These are phyloP conservation scores for Saposhnikovia divaricata DNA, from an alignment of 129 eudicot species.

Conservation along the genomic window DNA sequence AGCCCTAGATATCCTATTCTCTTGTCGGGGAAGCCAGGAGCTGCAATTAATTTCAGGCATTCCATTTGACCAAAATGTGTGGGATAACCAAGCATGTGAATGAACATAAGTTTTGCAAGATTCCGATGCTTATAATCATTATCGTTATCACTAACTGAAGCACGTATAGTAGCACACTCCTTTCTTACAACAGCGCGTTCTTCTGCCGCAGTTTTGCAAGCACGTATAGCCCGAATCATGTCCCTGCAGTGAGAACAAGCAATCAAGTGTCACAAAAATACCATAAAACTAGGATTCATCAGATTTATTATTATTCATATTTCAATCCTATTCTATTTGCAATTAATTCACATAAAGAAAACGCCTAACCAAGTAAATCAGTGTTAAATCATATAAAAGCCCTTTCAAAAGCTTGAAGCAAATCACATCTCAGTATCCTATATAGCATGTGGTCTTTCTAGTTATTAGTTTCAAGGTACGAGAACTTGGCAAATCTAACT, in stretches of 20 bases:
- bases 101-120: constrained; percentile 99
- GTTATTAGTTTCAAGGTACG: neutral
- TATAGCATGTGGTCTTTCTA: neutral
- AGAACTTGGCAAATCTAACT: neutral
- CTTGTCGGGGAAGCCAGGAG: constrained; percentile 99
- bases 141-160: constrained; percentile 90
- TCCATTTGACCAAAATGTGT: constrained; percentile 99
- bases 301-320: neutral
- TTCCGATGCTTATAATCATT: constrained; percentile 88
- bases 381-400: neutral
- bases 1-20: constrained; percentile 99
- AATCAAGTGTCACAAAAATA: neutral
- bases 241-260: constrained; percentile 49
- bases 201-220: constrained; percentile 99
- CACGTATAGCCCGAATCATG: constrained; percentile 98
- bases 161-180: constrained; percentile 97
- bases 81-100: constrained; percentile 99
- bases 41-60: constrained; percentile 89
- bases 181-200: constrained; percentile 97
- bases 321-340: neutral
- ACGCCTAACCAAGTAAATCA: neutral
- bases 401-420: neutral
- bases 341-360: neutral
- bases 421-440: neutral
- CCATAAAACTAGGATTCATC: constrained; percentile 1